A percentile compares a stretch with the other conserved stretches of the same genome.
phyloP scores from a whole-genome alignment of 176 grass and related monocot genomes.

The Hordeum marinum region DNA sequence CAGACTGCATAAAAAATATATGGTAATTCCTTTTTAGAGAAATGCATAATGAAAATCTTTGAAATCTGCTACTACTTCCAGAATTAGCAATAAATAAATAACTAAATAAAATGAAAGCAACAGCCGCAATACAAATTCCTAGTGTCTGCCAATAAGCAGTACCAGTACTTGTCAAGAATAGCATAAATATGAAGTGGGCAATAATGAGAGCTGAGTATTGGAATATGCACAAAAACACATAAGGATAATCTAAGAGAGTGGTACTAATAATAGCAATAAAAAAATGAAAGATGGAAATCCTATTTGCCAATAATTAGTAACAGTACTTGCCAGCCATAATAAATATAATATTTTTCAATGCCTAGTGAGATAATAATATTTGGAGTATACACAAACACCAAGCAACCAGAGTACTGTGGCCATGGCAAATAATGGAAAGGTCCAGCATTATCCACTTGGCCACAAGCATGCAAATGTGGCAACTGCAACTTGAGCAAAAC shows the following conservation, averaged over 20 bases:
- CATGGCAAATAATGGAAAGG: constrained; percentile 2
- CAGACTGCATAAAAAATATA: constrained; percentile 50
- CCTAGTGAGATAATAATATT: background rate
- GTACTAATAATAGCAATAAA: background rate
- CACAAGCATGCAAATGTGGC: background rate
- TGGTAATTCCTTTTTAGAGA: background rate
- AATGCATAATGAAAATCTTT: background rate
- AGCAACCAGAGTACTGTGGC: background rate
- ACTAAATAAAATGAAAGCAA: background rate
- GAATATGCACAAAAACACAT: background rate
- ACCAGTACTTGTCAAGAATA: background rate
- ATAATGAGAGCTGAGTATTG: background rate
- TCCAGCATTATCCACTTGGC: background rate
- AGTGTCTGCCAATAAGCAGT: background rate
- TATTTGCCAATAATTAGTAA: background rate
- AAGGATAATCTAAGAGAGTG: too few relatives aligned
- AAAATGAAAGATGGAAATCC: background rate
- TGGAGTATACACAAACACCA: constrained; percentile 2
- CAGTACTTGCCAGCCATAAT: background rate
- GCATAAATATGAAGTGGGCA: background rate
- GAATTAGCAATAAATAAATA: background rate
- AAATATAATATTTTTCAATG: background rate
- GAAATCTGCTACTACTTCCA: background rate
- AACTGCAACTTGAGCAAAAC: background rate
- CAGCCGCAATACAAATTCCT: background rate